Evolutionary conservation across 2,329 filamentous ascomycete genomes (phyloP), one percentile per base, ranked within the genome.

Genomic region (Hypomyces perniciosus): DNA sequence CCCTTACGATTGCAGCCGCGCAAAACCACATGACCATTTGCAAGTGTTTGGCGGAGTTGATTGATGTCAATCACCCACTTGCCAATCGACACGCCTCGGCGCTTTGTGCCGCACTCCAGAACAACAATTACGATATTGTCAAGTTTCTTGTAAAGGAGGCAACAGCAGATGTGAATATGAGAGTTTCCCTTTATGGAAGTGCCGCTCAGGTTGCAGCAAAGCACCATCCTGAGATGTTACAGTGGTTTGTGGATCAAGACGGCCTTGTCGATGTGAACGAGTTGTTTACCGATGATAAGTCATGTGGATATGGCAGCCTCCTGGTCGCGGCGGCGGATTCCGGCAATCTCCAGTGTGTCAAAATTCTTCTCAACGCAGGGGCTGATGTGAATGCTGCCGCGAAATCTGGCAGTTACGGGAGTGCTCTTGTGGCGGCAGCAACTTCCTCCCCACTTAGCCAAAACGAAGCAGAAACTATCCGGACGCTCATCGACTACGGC

Each of bases 391-490:
- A 51, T 28, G 31, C 39, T 5, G 31, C 26, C 2, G 27, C 42
- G 5, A 8, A 8, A 27, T 42, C 5, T 2, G 40, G 40, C 12
- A 4, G 9, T 2, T 42, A 42, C 10, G 40, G 45, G 7, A 51
- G 31, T 48, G 28, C 38, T 40, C 44, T 51, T 43, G 8, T 13
- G 3, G 28, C 28, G 4, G 50, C 50, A 30, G 43, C 6, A 41
- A 6, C 7, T n/a, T 6, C 6, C 6, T 6, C 6, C 6, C 12
- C 13, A 8, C 2, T 4, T 2, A 2, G 12, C 7, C 9, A 10
- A 6, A 8, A 2, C 1, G 1, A 28, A 2, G 20, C 3, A 2
- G 41, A 10, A 13, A 30, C 10, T 8, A 29, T 50, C 8, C 8
- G 28, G 10, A 4, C 34, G 4, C 42, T 52, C 8, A 34, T 52